Evolutionary conservation across 257 asterid genomes (phyloP).

Genomic region (Solanum lignicaule): DNA sequence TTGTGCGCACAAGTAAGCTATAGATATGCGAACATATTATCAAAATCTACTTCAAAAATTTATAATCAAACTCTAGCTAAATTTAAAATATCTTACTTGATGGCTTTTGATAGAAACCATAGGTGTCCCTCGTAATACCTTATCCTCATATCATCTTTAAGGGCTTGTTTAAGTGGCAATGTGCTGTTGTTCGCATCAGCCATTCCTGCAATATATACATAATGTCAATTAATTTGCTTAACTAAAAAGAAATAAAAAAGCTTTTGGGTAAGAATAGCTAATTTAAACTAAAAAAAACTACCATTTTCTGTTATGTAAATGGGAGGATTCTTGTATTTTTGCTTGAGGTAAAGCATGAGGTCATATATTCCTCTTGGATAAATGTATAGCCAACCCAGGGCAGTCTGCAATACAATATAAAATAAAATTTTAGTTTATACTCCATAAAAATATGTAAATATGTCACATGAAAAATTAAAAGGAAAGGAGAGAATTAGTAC

Average conservation of each 20-base stretch:
- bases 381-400: constrained; percentile 13
- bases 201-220: background rate
- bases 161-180: constrained; percentile 10
- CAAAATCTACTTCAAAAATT: background rate
- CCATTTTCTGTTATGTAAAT: constrained; percentile 22
- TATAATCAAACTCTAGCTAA: background rate
- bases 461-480: background rate
- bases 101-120: constrained; percentile 18
- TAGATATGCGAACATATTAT: background rate
- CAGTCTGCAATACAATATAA: constrained; percentile 6
- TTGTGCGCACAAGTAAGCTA: background rate
- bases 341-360: constrained; percentile 17
- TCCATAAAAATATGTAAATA: background rate
- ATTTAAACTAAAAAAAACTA: background rate
- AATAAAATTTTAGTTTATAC: background rate
- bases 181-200: constrained; percentile 11
- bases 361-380: constrained; percentile 19
- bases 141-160: constrained; percentile 10
- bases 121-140: constrained; percentile 15
- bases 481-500: background rate
- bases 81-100: constrained; percentile 11
- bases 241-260: background rate
- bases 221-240: background rate
- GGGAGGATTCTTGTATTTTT: constrained; percentile 19
- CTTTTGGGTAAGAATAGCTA: background rate